These are phyloP conservation scores for Chenopodium quinoa DNA, from an alignment of 148 eudicot species.

Conservation along the genomic window DNA sequence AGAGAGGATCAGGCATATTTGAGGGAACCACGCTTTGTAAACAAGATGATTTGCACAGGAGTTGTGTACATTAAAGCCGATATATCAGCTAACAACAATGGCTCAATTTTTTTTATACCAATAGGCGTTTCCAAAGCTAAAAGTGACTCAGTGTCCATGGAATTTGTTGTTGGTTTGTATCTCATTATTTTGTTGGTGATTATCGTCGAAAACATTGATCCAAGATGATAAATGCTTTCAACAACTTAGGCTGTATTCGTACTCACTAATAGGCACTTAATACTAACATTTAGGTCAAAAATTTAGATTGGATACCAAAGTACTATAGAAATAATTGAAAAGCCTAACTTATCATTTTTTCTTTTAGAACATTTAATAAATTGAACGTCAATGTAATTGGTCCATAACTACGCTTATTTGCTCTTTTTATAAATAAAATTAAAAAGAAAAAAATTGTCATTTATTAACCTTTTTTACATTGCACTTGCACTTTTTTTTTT, in stretches of 20 bases:
- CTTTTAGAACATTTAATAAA: too few species aligned
- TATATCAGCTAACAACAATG: background rate
- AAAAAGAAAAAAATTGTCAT: too few species aligned
- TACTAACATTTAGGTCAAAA: background rate
- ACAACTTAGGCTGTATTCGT: background rate
- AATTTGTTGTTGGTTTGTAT: background rate
- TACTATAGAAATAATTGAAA: background rate
- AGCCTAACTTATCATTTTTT: background rate
- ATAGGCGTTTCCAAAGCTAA: conserved; percentile 1
- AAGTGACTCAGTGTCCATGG: background rate
- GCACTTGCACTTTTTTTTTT: too few species aligned
- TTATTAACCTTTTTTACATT: too few species aligned
- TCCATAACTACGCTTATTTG: background rate
- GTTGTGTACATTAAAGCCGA: conserved; percentile 9
- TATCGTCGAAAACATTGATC: background rate
- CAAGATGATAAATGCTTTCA: background rate
- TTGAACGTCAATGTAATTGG: background rate
- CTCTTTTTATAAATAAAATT: too few species aligned
- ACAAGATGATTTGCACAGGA: conserved; percentile 1
- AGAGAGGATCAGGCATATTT: background rate
- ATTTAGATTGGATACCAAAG: background rate
- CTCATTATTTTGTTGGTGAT: background rate
- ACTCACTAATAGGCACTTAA: background rate
- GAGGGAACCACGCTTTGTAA: background rate
- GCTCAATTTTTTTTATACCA: conserved; percentile 11